A percentile compares a stretch with the other conserved stretches of the same genome.
These are phyloP conservation scores for Zopfochytrium polystomum DNA, from an alignment of 371 early-diverging fungal species.

Conservation along the genomic window DNA sequence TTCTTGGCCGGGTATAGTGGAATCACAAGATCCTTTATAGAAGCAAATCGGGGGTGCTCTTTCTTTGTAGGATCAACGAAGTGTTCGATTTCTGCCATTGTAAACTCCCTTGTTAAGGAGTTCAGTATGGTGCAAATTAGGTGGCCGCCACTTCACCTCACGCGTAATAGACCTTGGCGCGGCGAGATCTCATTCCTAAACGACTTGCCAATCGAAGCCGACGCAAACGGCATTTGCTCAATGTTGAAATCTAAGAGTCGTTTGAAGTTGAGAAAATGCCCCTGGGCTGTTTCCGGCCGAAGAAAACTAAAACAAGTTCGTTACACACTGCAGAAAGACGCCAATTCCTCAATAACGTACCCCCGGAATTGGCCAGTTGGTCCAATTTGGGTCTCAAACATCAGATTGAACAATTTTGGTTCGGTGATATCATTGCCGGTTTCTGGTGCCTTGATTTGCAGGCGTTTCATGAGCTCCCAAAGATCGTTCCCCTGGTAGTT, in stretches of 20 bases:
- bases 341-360: conserved; percentile 32
- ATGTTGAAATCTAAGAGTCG: conserved; percentile 96
- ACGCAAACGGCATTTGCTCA: conserved; percentile 98
- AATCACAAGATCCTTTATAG: conserved; percentile 74
- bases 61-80: conserved; percentile 96
- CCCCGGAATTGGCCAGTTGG: conserved; percentile 95
- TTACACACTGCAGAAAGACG: conserved; percentile 1
- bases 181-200: conserved; percentile 99
- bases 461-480: conserved; percentile 79
- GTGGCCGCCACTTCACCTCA: conserved; percentile 92
- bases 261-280: conserved; percentile 99
- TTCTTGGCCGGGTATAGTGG: conserved; percentile 73
- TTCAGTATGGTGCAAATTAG: neutral
- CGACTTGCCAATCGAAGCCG: conserved; percentile 96
- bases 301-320: conserved; percentile 49
- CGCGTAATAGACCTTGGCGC: conserved; percentile 94
- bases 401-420: conserved; percentile 97
- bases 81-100: conserved; percentile 99
- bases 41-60: conserved; percentile 87
- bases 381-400: conserved; percentile 98
- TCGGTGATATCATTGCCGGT: conserved; percentile 87
- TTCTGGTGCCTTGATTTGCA: conserved; percentile 89
- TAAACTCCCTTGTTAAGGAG: conserved; percentile 55
- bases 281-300: conserved; percentile 99
- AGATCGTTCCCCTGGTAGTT: conserved; percentile 88